Evolutionary conservation across 2,329 filamentous ascomycete genomes (phyloP).

Genomic region (Hypoxylon sp.): DNA sequence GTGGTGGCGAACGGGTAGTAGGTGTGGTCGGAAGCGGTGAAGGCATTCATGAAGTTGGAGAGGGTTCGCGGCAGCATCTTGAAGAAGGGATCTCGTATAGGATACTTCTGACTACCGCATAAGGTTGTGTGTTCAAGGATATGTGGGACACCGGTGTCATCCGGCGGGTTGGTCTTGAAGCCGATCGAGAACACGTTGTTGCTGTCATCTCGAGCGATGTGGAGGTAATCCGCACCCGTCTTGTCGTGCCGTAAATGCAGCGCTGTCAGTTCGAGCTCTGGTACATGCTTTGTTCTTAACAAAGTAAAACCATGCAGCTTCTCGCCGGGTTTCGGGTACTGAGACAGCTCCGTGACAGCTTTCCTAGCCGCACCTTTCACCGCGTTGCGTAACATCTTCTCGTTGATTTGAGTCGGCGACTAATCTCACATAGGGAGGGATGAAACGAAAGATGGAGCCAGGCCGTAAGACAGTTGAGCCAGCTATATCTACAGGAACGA

Average conservation of each 20-base stretch:
- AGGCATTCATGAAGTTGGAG: conserved; percentile 99
- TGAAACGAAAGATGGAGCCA: conserved; percentile 7
- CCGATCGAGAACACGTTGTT: conserved; percentile 99
- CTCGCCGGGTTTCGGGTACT: conserved; percentile 83
- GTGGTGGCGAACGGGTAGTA: conserved; percentile 98
- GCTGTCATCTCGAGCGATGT: conserved; percentile 93
- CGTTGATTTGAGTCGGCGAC: conserved; percentile 5
- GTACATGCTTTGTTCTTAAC: conserved; percentile 88
- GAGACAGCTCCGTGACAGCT: conserved; percentile 81
- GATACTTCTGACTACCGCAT: conserved; percentile 96
- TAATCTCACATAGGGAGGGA: conserved; percentile 1
- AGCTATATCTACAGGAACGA: not conserved
- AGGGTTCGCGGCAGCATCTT: conserved; percentile 98
- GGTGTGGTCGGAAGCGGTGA: conserved; percentile 95
- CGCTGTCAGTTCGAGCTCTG: conserved; percentile 92
- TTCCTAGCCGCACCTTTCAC: conserved; percentile 64
- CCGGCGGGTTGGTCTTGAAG: conserved; percentile 98
- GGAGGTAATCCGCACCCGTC: conserved; percentile 95
- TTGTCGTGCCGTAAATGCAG: conserved; percentile 92
- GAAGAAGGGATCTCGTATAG: conserved; percentile 99
- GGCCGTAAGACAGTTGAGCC: not conserved
- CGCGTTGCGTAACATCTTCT: conserved; percentile 65
- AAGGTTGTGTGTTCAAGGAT: conserved; percentile 98
- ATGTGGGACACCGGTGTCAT: conserved; percentile 95
- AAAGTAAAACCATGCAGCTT: conserved; percentile 95